A percentile compares a stretch with the other conserved stretches of the same genome.
Conservation (phyloP, 768 basidiomycete species). For the Vararia minispora region DNA sequence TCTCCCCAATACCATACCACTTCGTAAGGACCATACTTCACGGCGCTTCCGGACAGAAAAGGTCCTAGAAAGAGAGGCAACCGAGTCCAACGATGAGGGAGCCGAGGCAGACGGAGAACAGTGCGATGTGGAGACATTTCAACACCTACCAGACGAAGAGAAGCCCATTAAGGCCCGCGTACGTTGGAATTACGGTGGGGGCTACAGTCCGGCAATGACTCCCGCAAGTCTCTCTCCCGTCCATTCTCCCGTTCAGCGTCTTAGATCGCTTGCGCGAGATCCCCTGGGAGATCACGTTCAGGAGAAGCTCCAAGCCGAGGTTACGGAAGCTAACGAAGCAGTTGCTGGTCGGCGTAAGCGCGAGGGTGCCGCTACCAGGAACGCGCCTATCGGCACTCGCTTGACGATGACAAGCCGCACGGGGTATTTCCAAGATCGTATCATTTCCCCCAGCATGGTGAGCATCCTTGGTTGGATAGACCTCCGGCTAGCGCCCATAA, state of each 20-base stretch:
- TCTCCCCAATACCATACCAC: too few species aligned
- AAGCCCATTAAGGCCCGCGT: slow-evolving; percentile 68
- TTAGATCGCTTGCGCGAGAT: not conserved
- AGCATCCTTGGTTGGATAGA: too few species aligned
- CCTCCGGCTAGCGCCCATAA: too few species aligned
- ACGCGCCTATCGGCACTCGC: slow-evolving; percentile 64
- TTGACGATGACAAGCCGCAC: slow-evolving; percentile 93
- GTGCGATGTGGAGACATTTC: slow-evolving; percentile 16
- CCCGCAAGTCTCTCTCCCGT: not conserved
- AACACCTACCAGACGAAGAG: slow-evolving; percentile 44
- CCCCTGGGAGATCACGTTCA: slow-evolving; percentile 6
- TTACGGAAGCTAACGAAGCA: slow-evolving; percentile 10
- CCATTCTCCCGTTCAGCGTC: not conserved
- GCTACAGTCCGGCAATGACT: not conserved
- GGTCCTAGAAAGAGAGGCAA: not conserved
- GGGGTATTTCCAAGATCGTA: slow-evolving; percentile 88
- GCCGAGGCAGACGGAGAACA: slow-evolving; percentile 37
- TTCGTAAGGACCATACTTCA: too few species aligned
- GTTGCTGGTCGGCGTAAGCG: slow-evolving; percentile 11
- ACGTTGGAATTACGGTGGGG: slow-evolving; percentile 7
- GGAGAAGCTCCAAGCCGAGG: slow-evolving; percentile 8
- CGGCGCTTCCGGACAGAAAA: too few species aligned
- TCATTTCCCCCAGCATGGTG: slow-evolving; percentile 95
- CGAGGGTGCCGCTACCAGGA: slow-evolving; percentile 15
- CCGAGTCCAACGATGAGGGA: slow-evolving; percentile 24